phyloP scores from a whole-genome alignment of 371 early-diverging fungal species.

The Rhizopus delemar region DNA sequence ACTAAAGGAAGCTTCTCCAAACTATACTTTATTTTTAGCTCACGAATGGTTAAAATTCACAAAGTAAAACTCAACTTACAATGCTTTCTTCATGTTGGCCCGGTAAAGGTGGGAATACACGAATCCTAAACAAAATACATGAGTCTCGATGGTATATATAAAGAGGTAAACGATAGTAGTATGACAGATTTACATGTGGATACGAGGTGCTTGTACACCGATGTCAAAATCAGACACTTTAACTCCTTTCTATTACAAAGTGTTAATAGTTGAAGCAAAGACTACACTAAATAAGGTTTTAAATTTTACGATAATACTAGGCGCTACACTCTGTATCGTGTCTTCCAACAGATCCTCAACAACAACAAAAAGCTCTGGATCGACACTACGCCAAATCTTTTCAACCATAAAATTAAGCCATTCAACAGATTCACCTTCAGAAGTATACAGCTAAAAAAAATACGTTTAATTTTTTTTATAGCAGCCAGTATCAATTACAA shows the following conservation, averaged over 20 bases:
- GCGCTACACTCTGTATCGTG: conserved; percentile 31
- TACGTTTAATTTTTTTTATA: no score
- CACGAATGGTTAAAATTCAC: no score
- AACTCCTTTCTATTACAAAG: conserved; percentile 28
- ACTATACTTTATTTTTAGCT: conserved; percentile 19
- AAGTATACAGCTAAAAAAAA: conserved; percentile 35
- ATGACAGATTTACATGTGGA: conserved; percentile 37
- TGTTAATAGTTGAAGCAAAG: no score
- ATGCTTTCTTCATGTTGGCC: conserved; percentile 50
- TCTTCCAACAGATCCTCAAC: conserved; percentile 45
- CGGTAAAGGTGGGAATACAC: conserved; percentile 45
- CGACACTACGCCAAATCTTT: conserved; percentile 48
- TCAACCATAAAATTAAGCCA: conserved; percentile 49
- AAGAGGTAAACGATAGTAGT: background rate
- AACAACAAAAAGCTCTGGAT: conserved; percentile 35
- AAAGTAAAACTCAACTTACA: conserved; percentile 19
- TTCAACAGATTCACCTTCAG: conserved; percentile 48
- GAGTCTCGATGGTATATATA: background rate
- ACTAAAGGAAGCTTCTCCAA: conserved; percentile 49
- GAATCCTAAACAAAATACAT: conserved; percentile 26
- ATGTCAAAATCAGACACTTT: conserved; percentile 48
- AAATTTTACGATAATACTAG: conserved; percentile 37
- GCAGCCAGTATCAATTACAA: conserved; percentile 18
- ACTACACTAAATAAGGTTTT: background rate
- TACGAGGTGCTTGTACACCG: conserved; percentile 48